Base-by-base conservation (phyloP, 306 rosid genomes). In the Fagus crenata region DNA sequence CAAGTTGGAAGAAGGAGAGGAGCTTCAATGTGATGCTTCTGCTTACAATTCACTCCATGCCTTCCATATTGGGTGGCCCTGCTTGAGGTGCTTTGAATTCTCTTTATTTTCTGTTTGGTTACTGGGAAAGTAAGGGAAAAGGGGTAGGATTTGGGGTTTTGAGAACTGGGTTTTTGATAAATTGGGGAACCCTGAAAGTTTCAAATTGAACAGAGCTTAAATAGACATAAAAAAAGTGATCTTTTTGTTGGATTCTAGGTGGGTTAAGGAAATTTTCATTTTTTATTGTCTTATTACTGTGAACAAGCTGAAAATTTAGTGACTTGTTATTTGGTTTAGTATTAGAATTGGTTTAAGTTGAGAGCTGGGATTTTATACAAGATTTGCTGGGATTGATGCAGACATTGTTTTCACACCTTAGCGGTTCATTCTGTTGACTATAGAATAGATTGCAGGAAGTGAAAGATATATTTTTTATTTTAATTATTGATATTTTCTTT, bases 11-110 rank as follows among this genome's bases (percentile, higher is more conserved):
- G 99, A 95, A 82, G 97, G 87, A 13, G 99, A 95, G 82, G 97
- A 95, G 92, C 99, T 95, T 31, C 97, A 92, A 77, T 95, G 99
- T 73, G 97, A 95, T 14, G 91, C 89, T 43, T 88, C 99, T 67
- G 97, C 97, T 28, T 95, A 95, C 82, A 90, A 92, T 22, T 89
- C 96, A 79, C 99, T 92, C 73, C 99, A 92, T 32, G 97, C 86
- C 55, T 95, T 95, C 82, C 93, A 88, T 69, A 86, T 89, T 72
- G 96, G 96, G 32, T 95, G 97, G 97, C 97, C 97, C 54, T 95
- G 97, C 82, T 82, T 95, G 76, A 95, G 99, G 99, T 95, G 13
- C 13, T 17, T 43, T 59, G 32, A 68, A 3, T 31, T 18, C 61
- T 9, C 7, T 43, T 18, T 18, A 3, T 7, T 71, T 32, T 42